Conservation (phyloP, 129 eudicot species). For the sunflower (Helianthus annuus) region HanXRQr2.0-SUNRISE NC_035442.2:114103021-114103520, state of each 20-base stretch:
- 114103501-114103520: background rate
- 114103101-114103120: too few relatives aligned
- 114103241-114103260: conserved; percentile 6
- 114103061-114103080: too few relatives aligned
- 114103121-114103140: conserved; percentile 44
- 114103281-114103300: background rate
- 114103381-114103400: conserved; percentile 86
- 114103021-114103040: too few relatives aligned
- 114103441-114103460: conserved; percentile 91
- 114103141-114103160: conserved; percentile 53
- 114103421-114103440: conserved; percentile 80
- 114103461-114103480: background rate
- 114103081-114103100: too few relatives aligned
- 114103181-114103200: conserved; percentile 97
- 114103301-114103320: conserved; percentile 95
- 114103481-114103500: background rate
- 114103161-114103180: conserved; percentile 52
- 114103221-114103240: conserved; percentile 75
- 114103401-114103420: conserved; percentile 74
- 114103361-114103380: conserved; percentile 83
- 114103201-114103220: conserved; percentile 67
- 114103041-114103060: too few relatives aligned
- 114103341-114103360: conserved; percentile 83
- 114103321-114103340: conserved; percentile 92
- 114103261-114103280: background rate